phyloP scores from a whole-genome alignment of 208 protist species.

The Trypanosomatidae sp. region DNA sequence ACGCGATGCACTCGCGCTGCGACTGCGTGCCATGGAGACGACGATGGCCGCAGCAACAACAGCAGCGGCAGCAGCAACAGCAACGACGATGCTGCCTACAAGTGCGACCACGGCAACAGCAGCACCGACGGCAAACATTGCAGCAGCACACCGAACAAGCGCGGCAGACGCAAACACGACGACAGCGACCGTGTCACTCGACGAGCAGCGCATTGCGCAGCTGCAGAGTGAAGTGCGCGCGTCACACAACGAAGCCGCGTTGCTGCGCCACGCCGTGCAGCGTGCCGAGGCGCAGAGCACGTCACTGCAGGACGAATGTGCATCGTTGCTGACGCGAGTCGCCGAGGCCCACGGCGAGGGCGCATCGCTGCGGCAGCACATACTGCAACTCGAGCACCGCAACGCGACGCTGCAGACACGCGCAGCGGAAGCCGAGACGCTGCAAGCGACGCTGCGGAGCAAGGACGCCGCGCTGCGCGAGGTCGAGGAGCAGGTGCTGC shows the following conservation, averaged over 20 bases:
- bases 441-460: slow-evolving; percentile 22
- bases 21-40: slow-evolving; percentile 1
- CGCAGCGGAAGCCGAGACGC: slow-evolving; percentile 23
- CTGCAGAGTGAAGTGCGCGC: slow-evolving; percentile 38
- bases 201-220: slow-evolving; percentile 17
- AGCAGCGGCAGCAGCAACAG: no score
- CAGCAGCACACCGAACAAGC: no score
- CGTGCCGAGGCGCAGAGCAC: slow-evolving; percentile 44
- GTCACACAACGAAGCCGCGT: slow-evolving; percentile 32
- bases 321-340: slow-evolving; percentile 54
- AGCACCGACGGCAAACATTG: no score
- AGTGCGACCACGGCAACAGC: no score
- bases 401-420: slow-evolving; percentile 30
- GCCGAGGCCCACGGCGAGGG: slow-evolving; percentile 15
- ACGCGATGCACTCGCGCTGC: slow-evolving; percentile 9
- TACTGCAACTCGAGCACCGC: slow-evolving; percentile 54
- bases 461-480: slow-evolving; percentile 40
- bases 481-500: slow-evolving; percentile 55
- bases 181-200: slow-evolving; percentile 5
- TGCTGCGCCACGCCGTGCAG: slow-evolving; percentile 51
- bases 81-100: no score
- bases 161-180: no score
- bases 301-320: slow-evolving; percentile 55
- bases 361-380: slow-evolving; percentile 29
- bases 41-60: no score